Percentiles rank a stretch among this genome's conserved stretches.
phyloP scores from a whole-genome alignment of 331 rosid species.

The Stylosanthes scabra region DNA sequence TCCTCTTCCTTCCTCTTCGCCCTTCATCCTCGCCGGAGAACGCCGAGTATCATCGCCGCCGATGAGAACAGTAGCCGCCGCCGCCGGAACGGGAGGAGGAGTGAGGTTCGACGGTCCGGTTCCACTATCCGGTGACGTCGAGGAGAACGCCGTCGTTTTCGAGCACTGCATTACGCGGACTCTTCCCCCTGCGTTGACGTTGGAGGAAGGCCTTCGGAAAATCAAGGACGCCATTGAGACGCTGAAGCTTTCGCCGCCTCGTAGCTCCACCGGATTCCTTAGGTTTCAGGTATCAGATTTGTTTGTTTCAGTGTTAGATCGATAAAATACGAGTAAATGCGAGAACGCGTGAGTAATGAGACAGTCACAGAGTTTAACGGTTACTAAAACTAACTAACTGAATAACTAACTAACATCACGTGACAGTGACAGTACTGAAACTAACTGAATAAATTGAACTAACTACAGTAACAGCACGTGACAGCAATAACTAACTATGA shows the following conservation, averaged over 20 bases:
- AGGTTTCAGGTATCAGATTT: conserved; percentile 69
- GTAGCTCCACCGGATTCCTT: conserved; percentile 58
- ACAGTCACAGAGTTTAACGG: neutral
- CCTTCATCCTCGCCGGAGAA: neutral
- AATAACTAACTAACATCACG: neutral
- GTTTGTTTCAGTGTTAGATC: neutral
- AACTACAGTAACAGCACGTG: neutral
- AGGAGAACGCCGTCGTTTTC: conserved; percentile 44
- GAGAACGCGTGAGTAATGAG: neutral
- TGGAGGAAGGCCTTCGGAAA: conserved; percentile 71
- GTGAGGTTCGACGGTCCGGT: conserved; percentile 45
- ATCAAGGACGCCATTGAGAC: conserved; percentile 64
- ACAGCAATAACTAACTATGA: neutral
- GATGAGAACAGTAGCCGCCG: neutral
- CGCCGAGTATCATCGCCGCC: neutral
- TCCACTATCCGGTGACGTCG: conserved; percentile 33
- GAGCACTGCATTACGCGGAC: conserved; percentile 73
- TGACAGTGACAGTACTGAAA: too few species aligned
- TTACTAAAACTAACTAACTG: neutral
- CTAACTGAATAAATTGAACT: neutral
- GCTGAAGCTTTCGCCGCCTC: conserved; percentile 65
- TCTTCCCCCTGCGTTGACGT: conserved; percentile 76
- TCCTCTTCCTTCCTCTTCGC: neutral
- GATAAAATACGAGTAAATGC: neutral
- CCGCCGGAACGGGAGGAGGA: conserved; percentile 32